Conservation (phyloP, 2,329 filamentous ascomycete species). For the Penicillium sp. region DNA sequence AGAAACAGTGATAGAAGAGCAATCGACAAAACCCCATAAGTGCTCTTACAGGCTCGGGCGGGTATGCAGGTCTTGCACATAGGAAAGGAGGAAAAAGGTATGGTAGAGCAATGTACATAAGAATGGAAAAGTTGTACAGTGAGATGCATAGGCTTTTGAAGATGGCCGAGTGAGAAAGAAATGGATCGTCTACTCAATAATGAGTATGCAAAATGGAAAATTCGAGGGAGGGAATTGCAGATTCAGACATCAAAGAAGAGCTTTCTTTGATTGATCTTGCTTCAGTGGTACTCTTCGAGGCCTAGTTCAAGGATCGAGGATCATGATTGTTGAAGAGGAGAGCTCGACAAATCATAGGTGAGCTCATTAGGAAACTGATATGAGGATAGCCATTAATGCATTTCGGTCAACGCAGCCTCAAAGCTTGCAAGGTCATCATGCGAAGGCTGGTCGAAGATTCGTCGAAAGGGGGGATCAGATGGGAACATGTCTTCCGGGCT, state of each 20-base stretch:
- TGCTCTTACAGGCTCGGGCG: slow-evolving; percentile 12
- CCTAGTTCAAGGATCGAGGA: too few relatives aligned
- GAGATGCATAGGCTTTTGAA: slow-evolving; percentile 16
- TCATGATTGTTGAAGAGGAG: too few relatives aligned
- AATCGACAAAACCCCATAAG: slow-evolving; percentile 10
- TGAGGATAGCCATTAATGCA: slow-evolving; percentile 13
- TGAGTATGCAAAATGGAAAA: too few relatives aligned
- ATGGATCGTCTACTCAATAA: slow-evolving; percentile 2
- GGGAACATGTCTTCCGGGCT: slow-evolving; percentile 30
- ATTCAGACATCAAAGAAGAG: slow-evolving; percentile 8
- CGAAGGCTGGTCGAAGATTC: slow-evolving; percentile 46
- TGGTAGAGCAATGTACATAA: slow-evolving; percentile 18
- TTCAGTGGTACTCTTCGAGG: too few relatives aligned
- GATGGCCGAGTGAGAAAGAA: slow-evolving; percentile 8
- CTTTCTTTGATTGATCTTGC: too few relatives aligned
- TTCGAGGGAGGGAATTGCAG: slow-evolving; percentile 1
- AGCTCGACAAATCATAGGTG: too few relatives aligned
- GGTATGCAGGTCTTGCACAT: slow-evolving; percentile 11
- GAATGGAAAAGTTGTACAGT: slow-evolving; percentile 17
- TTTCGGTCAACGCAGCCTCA: slow-evolving; percentile 27
- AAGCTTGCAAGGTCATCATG: slow-evolving; percentile 33
- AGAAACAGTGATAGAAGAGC: slow-evolving; percentile 9
- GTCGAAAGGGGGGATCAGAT: slow-evolving; percentile 47
- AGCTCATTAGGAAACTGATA: slow-evolving; percentile 8
- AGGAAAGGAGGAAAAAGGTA: slow-evolving; percentile 10